Percentiles rank a stretch among this genome's conserved stretches.
phyloP scores from a whole-genome alignment of 352 stramenopile genomes.

The Pythium periplocum region DNA sequence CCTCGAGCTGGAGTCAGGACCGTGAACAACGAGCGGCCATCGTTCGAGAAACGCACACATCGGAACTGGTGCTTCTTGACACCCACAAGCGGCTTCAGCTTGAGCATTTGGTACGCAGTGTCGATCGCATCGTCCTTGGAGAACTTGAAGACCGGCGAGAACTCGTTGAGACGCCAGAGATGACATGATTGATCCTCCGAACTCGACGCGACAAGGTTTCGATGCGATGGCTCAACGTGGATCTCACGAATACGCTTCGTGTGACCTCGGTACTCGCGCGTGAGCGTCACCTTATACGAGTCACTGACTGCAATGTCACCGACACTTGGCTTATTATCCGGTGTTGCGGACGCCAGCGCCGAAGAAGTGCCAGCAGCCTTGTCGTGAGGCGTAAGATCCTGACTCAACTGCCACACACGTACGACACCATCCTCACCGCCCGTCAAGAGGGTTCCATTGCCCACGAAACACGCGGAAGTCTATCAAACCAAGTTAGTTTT shows the following conservation, averaged over 20 bases:
- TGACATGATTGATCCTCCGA: conserved; percentile 78
- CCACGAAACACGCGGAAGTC: conserved; percentile 70
- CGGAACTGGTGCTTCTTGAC: conserved; percentile 75
- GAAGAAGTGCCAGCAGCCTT: conserved; percentile 34
- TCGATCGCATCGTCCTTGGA: conserved; percentile 77
- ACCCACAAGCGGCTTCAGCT: conserved; percentile 31
- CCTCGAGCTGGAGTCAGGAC: conserved; percentile 69
- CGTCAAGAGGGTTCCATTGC: conserved; percentile 71
- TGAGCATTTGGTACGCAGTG: conserved; percentile 45
- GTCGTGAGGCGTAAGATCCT: conserved; percentile 40
- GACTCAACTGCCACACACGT: conserved; percentile 59
- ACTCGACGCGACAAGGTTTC: conserved; percentile 71
- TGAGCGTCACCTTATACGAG: conserved; percentile 49
- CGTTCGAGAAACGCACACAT: conserved; percentile 70
- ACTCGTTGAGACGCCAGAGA: conserved; percentile 71
- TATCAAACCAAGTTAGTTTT: conserved; percentile 14
- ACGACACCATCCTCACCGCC: conserved; percentile 81
- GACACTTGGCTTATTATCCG: conserved; percentile 35
- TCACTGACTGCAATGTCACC: conserved; percentile 52
- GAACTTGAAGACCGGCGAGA: conserved; percentile 53
- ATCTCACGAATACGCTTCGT: conserved; percentile 79
- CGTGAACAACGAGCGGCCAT: conserved; percentile 62
- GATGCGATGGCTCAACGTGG: conserved; percentile 73
- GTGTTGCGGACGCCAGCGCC: conserved; percentile 21
- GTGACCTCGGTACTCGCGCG: conserved; percentile 69